Conservation (phyloP, 2,329 filamentous ascomycete species). For the Chrysosporium queenslandicum region DNA sequence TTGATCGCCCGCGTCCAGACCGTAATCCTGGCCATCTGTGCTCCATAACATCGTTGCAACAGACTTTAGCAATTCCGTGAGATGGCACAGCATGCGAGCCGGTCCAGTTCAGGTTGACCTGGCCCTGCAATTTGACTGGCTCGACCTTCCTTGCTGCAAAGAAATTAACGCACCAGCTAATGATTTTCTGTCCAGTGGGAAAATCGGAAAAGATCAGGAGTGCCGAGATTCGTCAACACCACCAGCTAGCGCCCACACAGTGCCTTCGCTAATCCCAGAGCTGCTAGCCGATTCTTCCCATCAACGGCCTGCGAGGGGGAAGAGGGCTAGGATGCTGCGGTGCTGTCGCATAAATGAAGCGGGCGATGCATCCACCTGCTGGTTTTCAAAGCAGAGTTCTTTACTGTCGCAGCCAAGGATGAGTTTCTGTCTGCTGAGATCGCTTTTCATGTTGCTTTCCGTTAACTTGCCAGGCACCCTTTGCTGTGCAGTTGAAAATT, state of each 20-base stretch:
- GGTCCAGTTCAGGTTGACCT: neutral
- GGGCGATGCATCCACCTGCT: constrained; percentile 2
- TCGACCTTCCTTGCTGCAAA: neutral
- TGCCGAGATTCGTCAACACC: constrained; percentile 9
- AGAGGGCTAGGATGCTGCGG: neutral
- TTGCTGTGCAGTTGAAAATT: constrained; percentile 4
- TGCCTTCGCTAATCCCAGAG: constrained; percentile 1
- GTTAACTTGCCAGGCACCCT: neutral
- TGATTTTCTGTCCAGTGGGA: constrained; percentile 1
- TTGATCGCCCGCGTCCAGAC: constrained; percentile 11
- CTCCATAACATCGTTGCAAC: constrained; percentile 7
- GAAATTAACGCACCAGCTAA: constrained; percentile 12
- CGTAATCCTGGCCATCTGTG: constrained; percentile 10
- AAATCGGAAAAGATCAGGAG: constrained; percentile 2
- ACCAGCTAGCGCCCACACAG: constrained; percentile 4
- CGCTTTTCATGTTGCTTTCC: constrained; percentile 8
- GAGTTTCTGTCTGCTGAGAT: neutral
- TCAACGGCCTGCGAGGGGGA: constrained; percentile 4
- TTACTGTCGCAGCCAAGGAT: constrained; percentile 6
- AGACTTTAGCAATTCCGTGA: constrained; percentile 3
- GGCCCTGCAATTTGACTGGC: constrained; percentile 6
- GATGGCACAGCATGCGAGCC: constrained; percentile 9
- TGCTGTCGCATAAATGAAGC: constrained; percentile 2
- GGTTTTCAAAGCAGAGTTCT: constrained; percentile 4
- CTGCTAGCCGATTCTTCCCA: constrained; percentile 9